Conservation (phyloP, 2,329 filamentous ascomycete genomes). For the Fusarium albidum region DNA sequence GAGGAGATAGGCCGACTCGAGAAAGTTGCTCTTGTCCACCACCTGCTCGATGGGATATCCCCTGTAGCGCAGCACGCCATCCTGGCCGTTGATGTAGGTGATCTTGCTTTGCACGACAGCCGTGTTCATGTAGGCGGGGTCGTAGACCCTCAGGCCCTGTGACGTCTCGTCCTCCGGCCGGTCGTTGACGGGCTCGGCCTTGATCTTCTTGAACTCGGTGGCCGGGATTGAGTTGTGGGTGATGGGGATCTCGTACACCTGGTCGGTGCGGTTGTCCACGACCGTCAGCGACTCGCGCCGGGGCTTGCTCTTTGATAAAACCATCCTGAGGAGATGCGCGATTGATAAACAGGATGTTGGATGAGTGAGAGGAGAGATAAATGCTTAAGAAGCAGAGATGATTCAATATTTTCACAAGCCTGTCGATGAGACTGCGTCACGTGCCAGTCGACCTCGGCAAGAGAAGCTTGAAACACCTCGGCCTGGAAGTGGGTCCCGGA, state of each 20-base stretch:
- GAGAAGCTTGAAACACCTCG: neutral
- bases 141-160: constrained; percentile 58
- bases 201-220: constrained; percentile 61
- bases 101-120: constrained; percentile 58
- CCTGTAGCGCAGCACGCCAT: constrained; percentile 60
- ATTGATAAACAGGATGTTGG: neutral
- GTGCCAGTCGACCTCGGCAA: constrained; percentile 12
- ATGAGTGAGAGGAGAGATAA: neutral
- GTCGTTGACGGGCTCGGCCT: constrained; percentile 45
- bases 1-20: constrained; percentile 59
- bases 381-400: constrained; percentile 3
- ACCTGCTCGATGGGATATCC: constrained; percentile 62
- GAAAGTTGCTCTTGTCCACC: constrained; percentile 57
- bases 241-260: constrained; percentile 58
- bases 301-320: constrained; percentile 2
- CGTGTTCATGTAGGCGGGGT: constrained; percentile 63
- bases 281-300: constrained; percentile 50
- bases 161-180: constrained; percentile 55
- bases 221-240: constrained; percentile 58
- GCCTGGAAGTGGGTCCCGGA: neutral
- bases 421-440: constrained; percentile 1
- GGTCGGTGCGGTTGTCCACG: constrained; percentile 58
- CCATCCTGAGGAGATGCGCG: constrained; percentile 2
- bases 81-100: constrained; percentile 61
- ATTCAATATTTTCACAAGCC: constrained; percentile 13